Evolutionary conservation across 2,329 filamentous ascomycete genomes (phyloP), one percentile per base, ranked within the genome.

Genomic region (Talaromyces sp.): DNA sequence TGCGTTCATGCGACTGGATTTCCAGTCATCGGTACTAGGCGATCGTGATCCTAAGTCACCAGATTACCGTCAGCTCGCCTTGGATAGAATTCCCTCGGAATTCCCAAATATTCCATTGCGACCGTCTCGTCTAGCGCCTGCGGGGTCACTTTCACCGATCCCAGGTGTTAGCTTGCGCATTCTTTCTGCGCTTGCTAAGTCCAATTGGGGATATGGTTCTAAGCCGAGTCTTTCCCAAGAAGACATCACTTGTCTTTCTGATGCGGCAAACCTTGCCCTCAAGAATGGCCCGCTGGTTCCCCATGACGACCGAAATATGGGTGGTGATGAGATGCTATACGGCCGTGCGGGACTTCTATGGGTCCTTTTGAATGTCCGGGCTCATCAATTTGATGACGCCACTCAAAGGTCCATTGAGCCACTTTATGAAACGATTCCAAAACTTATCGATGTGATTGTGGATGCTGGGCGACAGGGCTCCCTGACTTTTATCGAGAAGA

Each of bases 291-390:
- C 58, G 33, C 37, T 65, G 9, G 55, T 71, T 33, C 32, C 58
- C 24, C 62, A 70, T 49, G 57, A 55, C 43, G 65, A 57, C 32
- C 58, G 56, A 11, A 59, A 59, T 14, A 65, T 70, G 46, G 74
- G 74, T 8, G 66, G 63, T 1, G 74, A 76, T 44, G 74, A 76
- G 45, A 55, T 73, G 29, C 37, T 76, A 4, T 75, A 66, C 51
- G 74, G 74, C 9, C 69, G 74, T 17, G 65, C 68, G 29, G 74
- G 74, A 1, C 55, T 76, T 4, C 50, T 76, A 1, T 72, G 70
- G 68, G 55, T 60, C 1, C 52, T 75, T 4, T 39, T 75, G 37
- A 74, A 72, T 29, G 53, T 75, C 16, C 60, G 72, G 37, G 51
- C 57, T 6, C 62, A 66, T 39, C n/a, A 27, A 6, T 65, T 62